Conservation (phyloP, 345 rosid genomes). For the Balakata baccata region DNA sequence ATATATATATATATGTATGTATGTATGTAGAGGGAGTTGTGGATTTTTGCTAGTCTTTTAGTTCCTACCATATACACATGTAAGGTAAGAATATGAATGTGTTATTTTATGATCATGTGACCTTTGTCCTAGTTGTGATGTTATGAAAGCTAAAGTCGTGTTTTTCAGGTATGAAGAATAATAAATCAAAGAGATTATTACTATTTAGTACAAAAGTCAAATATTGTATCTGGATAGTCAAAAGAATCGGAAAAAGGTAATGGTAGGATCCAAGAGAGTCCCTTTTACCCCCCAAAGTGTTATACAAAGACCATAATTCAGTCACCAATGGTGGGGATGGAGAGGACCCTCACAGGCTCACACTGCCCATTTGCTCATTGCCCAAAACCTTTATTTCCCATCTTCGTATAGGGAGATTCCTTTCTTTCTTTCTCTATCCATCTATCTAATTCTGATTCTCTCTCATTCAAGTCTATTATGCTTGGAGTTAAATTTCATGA, state of each 20-base stretch:
- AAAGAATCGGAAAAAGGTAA: slow-evolving; percentile 27
- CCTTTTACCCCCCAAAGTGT: slow-evolving; percentile 17
- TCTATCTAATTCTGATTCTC: neutral
- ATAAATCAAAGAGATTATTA: neutral
- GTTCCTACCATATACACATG: neutral
- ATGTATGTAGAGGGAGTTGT: neutral
- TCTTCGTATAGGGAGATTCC: slow-evolving; percentile 19
- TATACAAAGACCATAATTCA: no score
- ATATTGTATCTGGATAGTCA: slow-evolving; percentile 14
- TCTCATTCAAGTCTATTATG: no score
- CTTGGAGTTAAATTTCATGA: slow-evolving; percentile 27
- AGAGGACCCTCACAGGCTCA: no score
- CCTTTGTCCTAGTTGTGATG: neutral
- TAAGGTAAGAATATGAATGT: neutral
- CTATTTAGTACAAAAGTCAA: neutral
- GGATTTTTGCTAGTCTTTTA: slow-evolving; percentile 27
- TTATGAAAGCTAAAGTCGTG: neutral
- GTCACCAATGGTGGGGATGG: no score
- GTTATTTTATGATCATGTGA: neutral
- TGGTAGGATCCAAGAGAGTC: slow-evolving; percentile 34
- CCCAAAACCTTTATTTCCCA: slow-evolving; percentile 13
- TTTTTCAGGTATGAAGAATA: no score
- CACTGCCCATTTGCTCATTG: no score
- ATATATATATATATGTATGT: no score
- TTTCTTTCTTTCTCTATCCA: slow-evolving; percentile 19